phyloP scores from a whole-genome alignment of 2,329 filamentous ascomycete genomes.

The Pseudogymnoascus sp. region DNA sequence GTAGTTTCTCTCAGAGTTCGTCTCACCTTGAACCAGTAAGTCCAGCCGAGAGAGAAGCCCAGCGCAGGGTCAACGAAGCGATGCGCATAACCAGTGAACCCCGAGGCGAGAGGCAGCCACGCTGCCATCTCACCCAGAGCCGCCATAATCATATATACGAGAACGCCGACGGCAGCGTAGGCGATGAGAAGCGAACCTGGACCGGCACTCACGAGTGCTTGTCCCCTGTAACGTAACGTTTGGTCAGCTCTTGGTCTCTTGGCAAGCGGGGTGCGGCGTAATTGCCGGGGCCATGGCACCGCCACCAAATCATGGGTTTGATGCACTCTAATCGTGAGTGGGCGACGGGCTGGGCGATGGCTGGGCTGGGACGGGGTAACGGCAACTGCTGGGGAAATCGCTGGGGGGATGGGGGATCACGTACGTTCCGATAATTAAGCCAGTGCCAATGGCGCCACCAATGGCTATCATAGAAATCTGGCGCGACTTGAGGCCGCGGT shows the following conservation, averaged over 20 bases:
- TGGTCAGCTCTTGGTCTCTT: not conserved
- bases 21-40: conserved; percentile 26
- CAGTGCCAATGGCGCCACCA: conserved; percentile 63
- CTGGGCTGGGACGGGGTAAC: not conserved
- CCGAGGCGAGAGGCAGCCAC: conserved; percentile 68
- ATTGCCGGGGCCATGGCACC: conserved; percentile 9
- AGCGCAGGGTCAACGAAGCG: conserved; percentile 74
- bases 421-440: conserved; percentile 60
- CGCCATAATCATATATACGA: conserved; percentile 77
- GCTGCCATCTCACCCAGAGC: conserved; percentile 77
- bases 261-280: conserved; percentile 36
- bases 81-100: conserved; percentile 73
- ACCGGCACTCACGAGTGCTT: conserved; percentile 24
- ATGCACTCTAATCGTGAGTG: conserved; percentile 26
- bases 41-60: conserved; percentile 58
- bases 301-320: not conserved
- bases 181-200: conserved; percentile 64
- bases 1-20: conserved; percentile 14
- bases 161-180: conserved; percentile 57
- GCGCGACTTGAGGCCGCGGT: conserved; percentile 43
- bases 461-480: conserved; percentile 60
- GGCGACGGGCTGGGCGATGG: not conserved
- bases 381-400: not conserved
- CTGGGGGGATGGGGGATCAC: conserved; percentile 15
- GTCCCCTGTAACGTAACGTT: conserved; percentile 23